Evolutionary conservation across 2,329 filamentous ascomycete species (phyloP), one percentile per base, ranked within the genome.

Genomic region (Trichoderma oligosporum): DNA sequence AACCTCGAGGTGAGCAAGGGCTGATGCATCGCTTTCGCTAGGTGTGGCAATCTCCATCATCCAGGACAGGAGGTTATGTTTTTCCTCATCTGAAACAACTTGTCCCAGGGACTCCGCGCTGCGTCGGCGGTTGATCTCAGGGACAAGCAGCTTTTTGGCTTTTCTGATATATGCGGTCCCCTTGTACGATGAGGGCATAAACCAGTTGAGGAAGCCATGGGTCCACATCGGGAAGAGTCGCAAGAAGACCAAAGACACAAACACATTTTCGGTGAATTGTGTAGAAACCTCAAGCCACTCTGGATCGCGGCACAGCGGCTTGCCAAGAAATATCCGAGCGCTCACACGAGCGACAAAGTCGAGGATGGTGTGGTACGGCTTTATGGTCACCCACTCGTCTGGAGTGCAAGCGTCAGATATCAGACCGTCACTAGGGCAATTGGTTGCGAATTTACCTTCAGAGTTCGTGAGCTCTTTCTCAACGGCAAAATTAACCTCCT

Each of bases 301-400:
- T 7, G 64, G 62, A 20, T 70, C 59, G 20, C 66, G 65, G 38
- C 66, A 67, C 2, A 67, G 47, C 11, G 66, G 64, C 20, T 64
- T 35, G 7, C 69, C 69, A 7, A 71, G 62, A 48, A 71, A 71
- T 0, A 69, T 61, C 20, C 66, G 61, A 2, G 67, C 68, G 6
- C 61, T 63, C 29, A 70, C 63, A 16, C 65, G 57, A 1, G 66
- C 62, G 7, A 69, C 64, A 29, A 70, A 41, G 22, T 38, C 31
- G 4, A 29, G 47, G 12, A 51, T 51, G 31, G 22, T 12, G 27
- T 59, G 14, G 36, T 56, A 51, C 9, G 54, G 36, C 22, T 59
- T 45, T 9, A 35, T 18, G 20, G 56, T 52, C 4, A 18, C 22
- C 44, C 52, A 59, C 12, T 49, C 52, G 42, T 16, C 27, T 18